Evolutionary conservation across 345 rosid species (phyloP), one percentile per base, ranked within the genome.

Genomic region (Gossypium sturtianum): DNA sequence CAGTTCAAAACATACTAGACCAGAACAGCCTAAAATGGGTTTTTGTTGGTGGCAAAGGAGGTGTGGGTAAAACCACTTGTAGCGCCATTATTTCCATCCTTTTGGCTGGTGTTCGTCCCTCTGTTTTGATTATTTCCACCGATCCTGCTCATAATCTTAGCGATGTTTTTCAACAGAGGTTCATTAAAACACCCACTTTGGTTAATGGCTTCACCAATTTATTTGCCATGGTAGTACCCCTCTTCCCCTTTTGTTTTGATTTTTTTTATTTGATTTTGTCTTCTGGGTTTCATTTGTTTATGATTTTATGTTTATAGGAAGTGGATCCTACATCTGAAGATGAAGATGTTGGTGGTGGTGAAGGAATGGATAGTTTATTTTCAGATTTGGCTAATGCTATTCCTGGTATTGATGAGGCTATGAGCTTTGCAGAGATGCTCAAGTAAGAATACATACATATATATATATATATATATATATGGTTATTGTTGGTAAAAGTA

Each of bases 131-230:
- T 85, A 95, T 95, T 72, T 95, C 99, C 81, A 95, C 98, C 56
- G 99, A 95, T 76, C 99, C 99, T 1, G 99, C 99, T 83, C 99
- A 95, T 86, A 95, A 95, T 85, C 98, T 95, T 84, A 95, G 98
- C 82, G 98, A 95, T 77, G 98, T 97, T 12, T 95, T 95, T 82
- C 99, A 95, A 76, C 97, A 95, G 70, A 91, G 98, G 10, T 95
- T 95, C 84, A 90, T 97, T 51, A 95, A 89, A 82, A 76, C 87
- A 3, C 99, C 98, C 12, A 86, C 98, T 80, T 78, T 95, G 81
- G 94, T 93, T 64, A 88, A 89, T 83, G 99, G 98, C 12, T 95
- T 95, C 89, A 70, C 87, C 82, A 95, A 95, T 88, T 86, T 95
- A 45, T 95, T 86, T 57, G 97, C 98, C 56, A 93, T 95, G 99